phyloP scores from a whole-genome alignment of 73 alveolate genomes.

The Tetrahymena malaccensis region DNA sequence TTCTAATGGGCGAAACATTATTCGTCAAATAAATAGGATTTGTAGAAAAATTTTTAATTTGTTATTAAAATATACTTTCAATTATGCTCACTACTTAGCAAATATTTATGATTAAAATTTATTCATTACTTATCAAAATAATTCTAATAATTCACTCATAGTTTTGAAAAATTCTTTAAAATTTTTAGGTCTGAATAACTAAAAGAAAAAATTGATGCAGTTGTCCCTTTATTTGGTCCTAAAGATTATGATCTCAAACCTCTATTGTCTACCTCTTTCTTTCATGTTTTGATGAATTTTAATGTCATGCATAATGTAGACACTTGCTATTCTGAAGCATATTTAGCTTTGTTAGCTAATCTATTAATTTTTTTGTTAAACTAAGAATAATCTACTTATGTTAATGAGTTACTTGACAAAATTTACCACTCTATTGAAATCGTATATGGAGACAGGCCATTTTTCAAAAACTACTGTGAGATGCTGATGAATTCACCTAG shows the following conservation, averaged over 20 bases:
- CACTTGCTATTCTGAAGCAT: background rate
- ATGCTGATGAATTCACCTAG: background rate
- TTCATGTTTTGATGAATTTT: conserved; percentile 4
- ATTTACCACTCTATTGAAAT: background rate
- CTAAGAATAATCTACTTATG: background rate
- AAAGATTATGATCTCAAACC: background rate
- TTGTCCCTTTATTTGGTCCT: background rate
- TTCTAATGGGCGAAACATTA: too few relatives aligned
- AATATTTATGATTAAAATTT: too few relatives aligned
- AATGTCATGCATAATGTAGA: conserved; percentile 18
- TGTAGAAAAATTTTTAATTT: too few relatives aligned
- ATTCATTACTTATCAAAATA: too few relatives aligned
- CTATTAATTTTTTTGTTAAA: background rate
- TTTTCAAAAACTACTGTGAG: background rate
- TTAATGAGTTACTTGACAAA: background rate
- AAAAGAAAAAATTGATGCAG: background rate
- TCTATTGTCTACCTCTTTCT: background rate
- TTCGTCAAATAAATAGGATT: too few relatives aligned
- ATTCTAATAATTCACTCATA: too few relatives aligned
- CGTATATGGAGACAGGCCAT: background rate
- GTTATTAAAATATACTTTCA: too few relatives aligned
- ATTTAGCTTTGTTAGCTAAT: background rate
- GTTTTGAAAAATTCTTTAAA: too few relatives aligned
- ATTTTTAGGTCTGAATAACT: background rate
- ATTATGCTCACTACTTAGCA: too few relatives aligned